Percentiles rank a stretch among this genome's conserved stretches.
These are phyloP conservation scores for Parsonsia alboflavescens DNA, from an alignment of 257 asterid species.

Conservation along the genomic window DNA sequence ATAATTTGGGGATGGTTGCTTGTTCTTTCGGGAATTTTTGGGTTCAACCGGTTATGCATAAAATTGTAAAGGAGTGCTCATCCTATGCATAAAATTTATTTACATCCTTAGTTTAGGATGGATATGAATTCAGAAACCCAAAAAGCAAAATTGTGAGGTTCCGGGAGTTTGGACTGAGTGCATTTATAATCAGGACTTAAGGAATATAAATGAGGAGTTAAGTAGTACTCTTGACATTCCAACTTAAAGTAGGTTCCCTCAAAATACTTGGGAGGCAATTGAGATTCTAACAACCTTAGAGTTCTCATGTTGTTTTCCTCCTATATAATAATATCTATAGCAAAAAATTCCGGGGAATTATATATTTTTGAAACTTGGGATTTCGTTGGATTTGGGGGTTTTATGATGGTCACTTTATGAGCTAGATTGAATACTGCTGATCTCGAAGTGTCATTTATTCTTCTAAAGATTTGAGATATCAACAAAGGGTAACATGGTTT, in stretches of 20 bases:
- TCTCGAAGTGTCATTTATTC: neutral
- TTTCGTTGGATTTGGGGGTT: neutral
- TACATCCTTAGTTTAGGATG: neutral
- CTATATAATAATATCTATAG: neutral
- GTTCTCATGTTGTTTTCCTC: neutral
- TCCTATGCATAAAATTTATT: neutral
- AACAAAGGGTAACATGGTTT: neutral
- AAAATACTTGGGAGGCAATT: neutral
- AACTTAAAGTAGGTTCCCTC: neutral
- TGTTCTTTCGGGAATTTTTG: neutral
- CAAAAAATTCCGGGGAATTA: neutral
- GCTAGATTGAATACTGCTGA: neutral
- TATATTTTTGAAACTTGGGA: neutral
- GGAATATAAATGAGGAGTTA: too few relatives aligned
- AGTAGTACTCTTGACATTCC: neutral
- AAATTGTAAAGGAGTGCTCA: neutral
- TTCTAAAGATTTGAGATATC: neutral
- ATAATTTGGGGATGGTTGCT: neutral
- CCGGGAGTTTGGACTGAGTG: too few relatives aligned
- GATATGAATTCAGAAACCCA: neutral
- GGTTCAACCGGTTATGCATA: neutral
- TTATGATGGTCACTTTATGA: neutral
- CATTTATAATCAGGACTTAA: too few relatives aligned
- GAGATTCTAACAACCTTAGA: too few relatives aligned
- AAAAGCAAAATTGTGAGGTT: neutral